phyloP scores from a whole-genome alignment of 331 rosid genomes.

The Telfairia occidentalis region DNA sequence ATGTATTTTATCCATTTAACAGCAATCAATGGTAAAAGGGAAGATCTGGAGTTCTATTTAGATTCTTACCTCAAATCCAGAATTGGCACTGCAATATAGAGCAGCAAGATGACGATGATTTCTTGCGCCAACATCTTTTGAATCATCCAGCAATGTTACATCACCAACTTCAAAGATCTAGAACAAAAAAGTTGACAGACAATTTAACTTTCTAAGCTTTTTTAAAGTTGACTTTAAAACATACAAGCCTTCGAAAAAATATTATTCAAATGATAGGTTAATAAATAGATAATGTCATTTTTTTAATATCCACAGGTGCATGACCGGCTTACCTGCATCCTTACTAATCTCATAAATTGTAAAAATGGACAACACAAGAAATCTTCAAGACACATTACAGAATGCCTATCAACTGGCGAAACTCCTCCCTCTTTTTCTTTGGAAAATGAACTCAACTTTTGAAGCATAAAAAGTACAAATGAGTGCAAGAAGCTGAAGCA shows the following conservation, averaged over 20 bases:
- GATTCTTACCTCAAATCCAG: conserved; percentile 82
- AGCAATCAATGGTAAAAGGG: not conserved
- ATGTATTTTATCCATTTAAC: no score
- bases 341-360: not conserved
- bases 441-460: not conserved
- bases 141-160: conserved; percentile 46
- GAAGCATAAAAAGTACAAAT: not conserved
- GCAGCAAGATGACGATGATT: conserved; percentile 74
- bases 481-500: not conserved
- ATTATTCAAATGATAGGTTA: not conserved
- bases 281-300: not conserved
- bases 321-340: no score
- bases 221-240: not conserved
- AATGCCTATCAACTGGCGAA: not conserved
- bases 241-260: not conserved
- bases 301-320: not conserved
- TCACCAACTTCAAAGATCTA: conserved; percentile 95
- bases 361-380: not conserved
- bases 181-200: conserved; percentile 4
- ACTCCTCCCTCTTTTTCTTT: conserved; percentile 1
- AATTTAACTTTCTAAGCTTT: not conserved
- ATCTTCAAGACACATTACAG: not conserved
- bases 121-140: conserved; percentile 70
- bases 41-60: not conserved
- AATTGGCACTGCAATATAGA: conserved; percentile 62